Conservation (phyloP, 2,329 filamentous ascomycete species). For the Coniosporium tulheliwenetii region DNA sequence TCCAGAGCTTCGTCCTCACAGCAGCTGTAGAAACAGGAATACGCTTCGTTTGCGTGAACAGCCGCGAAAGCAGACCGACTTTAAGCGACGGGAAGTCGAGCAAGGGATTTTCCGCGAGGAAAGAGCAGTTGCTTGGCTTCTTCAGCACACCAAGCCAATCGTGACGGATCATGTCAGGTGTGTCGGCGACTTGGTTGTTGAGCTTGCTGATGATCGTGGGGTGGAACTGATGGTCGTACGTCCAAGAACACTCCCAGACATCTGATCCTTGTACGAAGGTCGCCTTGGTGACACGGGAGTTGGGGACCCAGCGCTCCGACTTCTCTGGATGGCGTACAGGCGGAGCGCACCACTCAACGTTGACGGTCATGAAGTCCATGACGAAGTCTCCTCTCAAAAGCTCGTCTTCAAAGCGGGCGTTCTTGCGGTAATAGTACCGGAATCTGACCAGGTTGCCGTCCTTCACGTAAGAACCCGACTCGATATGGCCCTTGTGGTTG, state of each 20-base stretch:
- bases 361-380: conserved; percentile 36
- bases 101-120: conserved; percentile 34
- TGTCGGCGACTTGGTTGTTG: conserved; percentile 34
- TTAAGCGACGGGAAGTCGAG: conserved; percentile 19
- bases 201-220: conserved; percentile 24
- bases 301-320: conserved; percentile 38
- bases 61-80: conserved; percentile 11
- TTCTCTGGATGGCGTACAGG: conserved; percentile 34
- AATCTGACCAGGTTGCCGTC: conserved; percentile 37
- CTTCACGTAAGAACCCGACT: conserved; percentile 36
- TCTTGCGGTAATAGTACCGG: conserved; percentile 39
- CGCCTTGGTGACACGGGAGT: conserved; percentile 37
- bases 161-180: conserved; percentile 38
- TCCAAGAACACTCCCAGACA: conserved; percentile 33
- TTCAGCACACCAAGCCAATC: conserved; percentile 24
- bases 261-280: conserved; percentile 37
- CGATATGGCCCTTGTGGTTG: conserved; percentile 36
- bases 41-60: conserved; percentile 16
- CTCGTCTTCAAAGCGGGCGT: conserved; percentile 37
- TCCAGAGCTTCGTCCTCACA: conserved; percentile 22
- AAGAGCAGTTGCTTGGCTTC: conserved; percentile 21
- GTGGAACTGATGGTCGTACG: conserved; percentile 24
- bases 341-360: conserved; percentile 38
- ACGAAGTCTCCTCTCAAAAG: conserved; percentile 40
- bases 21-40: conserved; percentile 21